Percentiles rank a stretch among this genome's conserved stretches.
Evolutionary conservation across 2,329 filamentous ascomycete genomes (phyloP).

Genomic region (Elsinoe batatas): DNA sequence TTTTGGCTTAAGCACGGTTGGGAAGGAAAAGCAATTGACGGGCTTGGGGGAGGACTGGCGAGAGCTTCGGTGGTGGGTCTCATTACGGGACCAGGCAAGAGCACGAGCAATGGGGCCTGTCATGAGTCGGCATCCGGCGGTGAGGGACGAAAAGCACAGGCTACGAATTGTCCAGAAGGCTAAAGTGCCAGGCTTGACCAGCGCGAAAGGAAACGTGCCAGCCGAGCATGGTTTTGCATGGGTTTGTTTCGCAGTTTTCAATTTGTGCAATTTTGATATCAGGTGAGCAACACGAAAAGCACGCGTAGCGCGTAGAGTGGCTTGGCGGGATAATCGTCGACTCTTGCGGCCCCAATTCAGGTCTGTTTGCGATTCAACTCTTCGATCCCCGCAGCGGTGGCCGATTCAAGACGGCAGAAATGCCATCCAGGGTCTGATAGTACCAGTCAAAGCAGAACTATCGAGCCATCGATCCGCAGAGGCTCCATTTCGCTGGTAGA

Average conservation of each 20-base stretch:
- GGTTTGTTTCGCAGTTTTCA: background rate
- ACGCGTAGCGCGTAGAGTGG: slow-evolving; percentile 13
- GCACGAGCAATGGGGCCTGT: slow-evolving; percentile 5
- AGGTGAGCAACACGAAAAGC: slow-evolving; percentile 5
- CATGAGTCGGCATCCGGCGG: slow-evolving; percentile 4
- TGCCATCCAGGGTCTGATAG: background rate
- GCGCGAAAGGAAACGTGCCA: slow-evolving; percentile 8
- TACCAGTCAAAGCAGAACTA: slow-evolving; percentile 1
- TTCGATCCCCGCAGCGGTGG: slow-evolving; percentile 2
- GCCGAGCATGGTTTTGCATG: background rate
- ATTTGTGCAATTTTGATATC: slow-evolving; percentile 1
- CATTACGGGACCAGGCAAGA: slow-evolving; percentile 7
- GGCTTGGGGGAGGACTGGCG: background rate
- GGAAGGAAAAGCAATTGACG: background rate
- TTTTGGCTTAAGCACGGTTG: background rate
- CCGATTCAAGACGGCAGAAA: slow-evolving; percentile 5
- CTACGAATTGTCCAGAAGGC: background rate
- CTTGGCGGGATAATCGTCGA: background rate
- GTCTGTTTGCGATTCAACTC: slow-evolving; percentile 1
- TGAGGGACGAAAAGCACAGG: slow-evolving; percentile 5
- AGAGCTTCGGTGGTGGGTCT: slow-evolving; percentile 5
- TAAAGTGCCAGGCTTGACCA: background rate
- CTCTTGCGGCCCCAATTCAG: background rate
- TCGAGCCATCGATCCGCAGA: slow-evolving; percentile 5
- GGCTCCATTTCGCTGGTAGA: slow-evolving; percentile 7